phyloP scores from a whole-genome alignment of 441 rosid species.

The Adansonia grandidieri region DNA sequence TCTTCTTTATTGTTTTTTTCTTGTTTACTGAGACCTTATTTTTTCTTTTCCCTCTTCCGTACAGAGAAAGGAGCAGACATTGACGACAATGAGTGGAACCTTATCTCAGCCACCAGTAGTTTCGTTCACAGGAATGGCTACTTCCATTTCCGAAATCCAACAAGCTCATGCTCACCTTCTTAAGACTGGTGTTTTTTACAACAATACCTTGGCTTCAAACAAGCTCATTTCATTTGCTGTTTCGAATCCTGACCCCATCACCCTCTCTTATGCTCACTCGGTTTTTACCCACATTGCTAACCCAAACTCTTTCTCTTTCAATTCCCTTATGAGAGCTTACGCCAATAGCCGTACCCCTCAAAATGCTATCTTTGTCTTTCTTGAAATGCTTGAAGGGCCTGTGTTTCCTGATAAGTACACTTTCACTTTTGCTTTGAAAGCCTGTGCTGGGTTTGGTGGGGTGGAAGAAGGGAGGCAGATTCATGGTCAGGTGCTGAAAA shows the following conservation, averaged over 20 bases:
- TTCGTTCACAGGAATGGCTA: constrained; percentile 40
- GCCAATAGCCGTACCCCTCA: constrained; percentile 43
- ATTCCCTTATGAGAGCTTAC: constrained; percentile 48
- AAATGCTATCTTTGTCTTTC: constrained; percentile 39
- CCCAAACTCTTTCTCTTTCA: constrained; percentile 47
- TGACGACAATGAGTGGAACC: constrained; percentile 22
- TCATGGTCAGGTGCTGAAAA: constrained; percentile 43
- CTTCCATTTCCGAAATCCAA: constrained; percentile 44
- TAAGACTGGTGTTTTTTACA: constrained; percentile 42
- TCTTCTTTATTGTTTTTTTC: neutral
- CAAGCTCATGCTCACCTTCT: constrained; percentile 56
- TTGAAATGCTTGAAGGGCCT: constrained; percentile 41
- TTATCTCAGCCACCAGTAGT: constrained; percentile 31
- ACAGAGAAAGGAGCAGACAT: neutral
- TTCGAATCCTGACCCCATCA: constrained; percentile 42
- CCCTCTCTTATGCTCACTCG: constrained; percentile 51
- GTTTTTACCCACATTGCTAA: constrained; percentile 38
- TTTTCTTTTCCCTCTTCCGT: too few relatives aligned
- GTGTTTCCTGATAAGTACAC: constrained; percentile 48
- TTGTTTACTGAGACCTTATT: too few relatives aligned
- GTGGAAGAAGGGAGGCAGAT: constrained; percentile 48
- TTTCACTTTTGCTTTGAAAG: constrained; percentile 52
- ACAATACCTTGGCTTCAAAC: constrained; percentile 42
- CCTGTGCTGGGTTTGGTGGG: constrained; percentile 48
- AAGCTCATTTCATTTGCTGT: constrained; percentile 44